Evolutionary conservation across 108 stramenopile species (phyloP), one percentile per base, ranked within the genome.

Genomic region (Nitzschia palea): DNA sequence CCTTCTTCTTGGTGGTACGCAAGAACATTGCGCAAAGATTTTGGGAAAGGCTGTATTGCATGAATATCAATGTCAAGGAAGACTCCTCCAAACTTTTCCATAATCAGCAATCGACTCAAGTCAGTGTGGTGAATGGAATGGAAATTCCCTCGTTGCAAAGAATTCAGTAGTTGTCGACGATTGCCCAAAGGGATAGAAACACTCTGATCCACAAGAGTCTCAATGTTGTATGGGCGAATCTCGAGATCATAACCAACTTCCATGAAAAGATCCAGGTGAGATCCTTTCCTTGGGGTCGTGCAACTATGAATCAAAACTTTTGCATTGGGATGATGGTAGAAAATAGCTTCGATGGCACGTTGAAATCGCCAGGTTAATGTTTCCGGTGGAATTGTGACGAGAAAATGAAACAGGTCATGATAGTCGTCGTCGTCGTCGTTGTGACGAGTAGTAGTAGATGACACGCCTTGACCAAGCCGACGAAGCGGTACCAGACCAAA

Each of bases 291-390:
- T 5, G 47, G 47, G 4, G 22, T 5, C 4, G 47, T 20, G n/a
- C 47, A 20, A 20, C 47, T 48, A 20, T 48, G 47, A 12, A 48
- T 20, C 4, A 48, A 20, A 48, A 67, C 65, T 55, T 67, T 67
- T 14, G 33, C 29, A 36, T 67, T 67, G 20, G 65, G 65, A 55
- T 67, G 65, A 67, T 35, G 35, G 36, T 67, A 55, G 33, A 67
- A 67, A 54, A 67, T 54, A 26, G 29, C 47, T 53, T 67, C 65
- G 30, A 67, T 55, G 17, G 54, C 53, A 22, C 55, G 29, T 20
- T 55, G 40, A 20, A 47, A 22, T 42, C 23, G 65, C 65, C 65
- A 67, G 33, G 31, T 36, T 18, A 67, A 25, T 17, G 26, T 43
- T 43, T 55, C 35, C 15, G 37, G 36, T 20, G 47, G 47, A 48